Evolutionary conservation across 768 basidiomycete genomes (phyloP).

Genomic region (Cyclocybe cylindracea): DNA sequence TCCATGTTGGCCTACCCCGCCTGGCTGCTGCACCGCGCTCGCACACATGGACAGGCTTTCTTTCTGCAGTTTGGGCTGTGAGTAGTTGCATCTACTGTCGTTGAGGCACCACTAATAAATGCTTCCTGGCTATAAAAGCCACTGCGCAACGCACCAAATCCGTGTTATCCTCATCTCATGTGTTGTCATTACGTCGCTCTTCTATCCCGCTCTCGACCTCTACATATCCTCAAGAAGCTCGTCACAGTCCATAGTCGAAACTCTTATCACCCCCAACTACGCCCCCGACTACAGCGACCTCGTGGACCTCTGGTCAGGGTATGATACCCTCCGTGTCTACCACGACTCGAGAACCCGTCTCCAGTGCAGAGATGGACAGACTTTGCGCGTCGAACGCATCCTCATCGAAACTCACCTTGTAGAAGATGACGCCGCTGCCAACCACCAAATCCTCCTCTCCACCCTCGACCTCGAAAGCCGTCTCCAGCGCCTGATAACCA

Average conservation of each 20-base stretch:
- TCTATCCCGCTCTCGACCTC: conserved; percentile 87
- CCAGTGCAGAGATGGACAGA: conserved; percentile 67
- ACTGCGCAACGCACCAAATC: conserved; percentile 89
- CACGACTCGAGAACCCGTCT: conserved; percentile 74
- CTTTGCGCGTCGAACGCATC: conserved; percentile 77
- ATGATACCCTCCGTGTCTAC: conserved; percentile 60
- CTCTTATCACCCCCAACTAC: conserved; percentile 55
- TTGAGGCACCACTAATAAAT: conserved; percentile 6
- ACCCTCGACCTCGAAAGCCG: conserved; percentile 68
- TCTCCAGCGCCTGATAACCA: conserved; percentile 42
- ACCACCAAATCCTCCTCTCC: conserved; percentile 60
- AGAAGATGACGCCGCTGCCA: conserved; percentile 55
- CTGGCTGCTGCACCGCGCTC: conserved; percentile 36
- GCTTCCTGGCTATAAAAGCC: conserved; percentile 41
- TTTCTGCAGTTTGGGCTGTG: conserved; percentile 82
- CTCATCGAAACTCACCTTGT: conserved; percentile 59
- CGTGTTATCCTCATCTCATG: conserved; percentile 86
- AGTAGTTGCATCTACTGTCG: conserved; percentile 29
- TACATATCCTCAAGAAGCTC: conserved; percentile 76
- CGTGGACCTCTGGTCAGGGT: conserved; percentile 69
- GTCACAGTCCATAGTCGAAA: conserved; percentile 65
- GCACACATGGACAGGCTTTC: conserved; percentile 46
- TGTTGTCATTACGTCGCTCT: conserved; percentile 85
- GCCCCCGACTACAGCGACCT: conserved; percentile 62
- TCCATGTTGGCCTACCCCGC: conserved; percentile 19